Evolutionary conservation across 768 basidiomycete genomes (phyloP).

Genomic region (Grammothele lineata): DNA sequence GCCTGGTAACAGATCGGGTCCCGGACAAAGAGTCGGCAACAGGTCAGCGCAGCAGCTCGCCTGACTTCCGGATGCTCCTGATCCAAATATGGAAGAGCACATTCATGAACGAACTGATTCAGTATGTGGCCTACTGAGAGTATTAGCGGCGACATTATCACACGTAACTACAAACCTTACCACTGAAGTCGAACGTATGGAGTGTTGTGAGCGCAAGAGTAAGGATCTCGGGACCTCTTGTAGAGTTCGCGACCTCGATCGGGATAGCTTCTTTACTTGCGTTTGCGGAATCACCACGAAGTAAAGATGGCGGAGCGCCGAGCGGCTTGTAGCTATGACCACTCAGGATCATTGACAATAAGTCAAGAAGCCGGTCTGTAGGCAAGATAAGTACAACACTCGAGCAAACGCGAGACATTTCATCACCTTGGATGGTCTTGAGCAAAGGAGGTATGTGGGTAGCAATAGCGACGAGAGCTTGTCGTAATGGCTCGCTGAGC

Average conservation of each 20-base stretch:
- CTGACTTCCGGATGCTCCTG: conserved; percentile 87
- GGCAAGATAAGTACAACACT: neutral
- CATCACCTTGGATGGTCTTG: conserved; percentile 83
- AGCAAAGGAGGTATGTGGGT: conserved; percentile 86
- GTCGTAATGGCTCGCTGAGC: conserved; percentile 81
- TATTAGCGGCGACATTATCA: conserved; percentile 6
- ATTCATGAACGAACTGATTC: conserved; percentile 92
- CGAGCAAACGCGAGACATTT: neutral
- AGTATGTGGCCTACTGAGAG: conserved; percentile 72
- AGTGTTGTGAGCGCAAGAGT: conserved; percentile 84
- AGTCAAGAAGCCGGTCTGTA: conserved; percentile 83
- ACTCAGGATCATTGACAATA: conserved; percentile 74
- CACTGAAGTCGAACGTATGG: conserved; percentile 92
- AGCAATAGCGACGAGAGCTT: conserved; percentile 81
- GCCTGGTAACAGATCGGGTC: conserved; percentile 97
- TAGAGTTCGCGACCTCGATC: neutral
- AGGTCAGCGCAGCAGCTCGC: conserved; percentile 85
- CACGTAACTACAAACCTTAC: conserved; percentile 37
- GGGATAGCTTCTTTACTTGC: conserved; percentile 40
- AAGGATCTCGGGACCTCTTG: conserved; percentile 63
- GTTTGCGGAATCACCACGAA: conserved; percentile 46
- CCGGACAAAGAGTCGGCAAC: conserved; percentile 85
- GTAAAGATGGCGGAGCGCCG: conserved; percentile 70
- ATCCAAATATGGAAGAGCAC: conserved; percentile 90
- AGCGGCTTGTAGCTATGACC: conserved; percentile 85